Evolutionary conservation across 768 basidiomycete species (phyloP).

Genomic region (Boletus sp.): DNA sequence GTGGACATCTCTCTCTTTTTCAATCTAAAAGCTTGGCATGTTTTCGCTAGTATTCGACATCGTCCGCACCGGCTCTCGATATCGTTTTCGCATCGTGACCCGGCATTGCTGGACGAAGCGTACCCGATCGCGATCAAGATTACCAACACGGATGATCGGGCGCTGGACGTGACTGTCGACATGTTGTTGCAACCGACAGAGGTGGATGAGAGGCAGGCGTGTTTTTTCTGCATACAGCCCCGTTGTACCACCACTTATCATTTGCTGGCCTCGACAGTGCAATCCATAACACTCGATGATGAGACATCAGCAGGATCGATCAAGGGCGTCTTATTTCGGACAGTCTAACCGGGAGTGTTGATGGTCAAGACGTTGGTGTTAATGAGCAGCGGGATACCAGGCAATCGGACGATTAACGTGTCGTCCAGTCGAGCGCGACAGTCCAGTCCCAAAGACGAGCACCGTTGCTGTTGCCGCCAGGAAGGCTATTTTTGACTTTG

Average conservation of each 20-base stretch:
- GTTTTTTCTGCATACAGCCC: too few relatives aligned
- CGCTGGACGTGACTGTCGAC: slow-evolving; percentile 68
- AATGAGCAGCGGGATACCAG: slow-evolving; percentile 57
- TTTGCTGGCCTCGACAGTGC: slow-evolving; percentile 44
- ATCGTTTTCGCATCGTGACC: slow-evolving; percentile 54
- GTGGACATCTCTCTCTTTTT: too few relatives aligned
- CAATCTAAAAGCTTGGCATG: too few relatives aligned
- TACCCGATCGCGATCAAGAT: slow-evolving; percentile 73
- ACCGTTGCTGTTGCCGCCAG: too few relatives aligned
- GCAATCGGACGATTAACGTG: slow-evolving; percentile 76
- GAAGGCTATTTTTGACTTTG: too few relatives aligned
- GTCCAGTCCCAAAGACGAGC: too few relatives aligned
- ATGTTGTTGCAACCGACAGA: slow-evolving; percentile 80
- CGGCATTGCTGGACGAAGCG: slow-evolving; percentile 79
- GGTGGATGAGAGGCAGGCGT: slow-evolving; percentile 67
- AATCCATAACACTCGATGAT: too few relatives aligned
- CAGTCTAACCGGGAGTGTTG: too few relatives aligned
- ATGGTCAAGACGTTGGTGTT: too few relatives aligned
- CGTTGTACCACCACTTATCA: too few relatives aligned
- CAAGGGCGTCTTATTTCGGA: too few relatives aligned
- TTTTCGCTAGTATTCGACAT: slow-evolving; percentile 52
- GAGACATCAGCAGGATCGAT: too few relatives aligned
- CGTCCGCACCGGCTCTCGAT: slow-evolving; percentile 59
- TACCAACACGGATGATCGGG: slow-evolving; percentile 66
- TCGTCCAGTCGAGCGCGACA: slow-evolving; percentile 64